Conservation (phyloP, 2,329 filamentous ascomycete species). For the Cercospora nicotianae region DNA sequence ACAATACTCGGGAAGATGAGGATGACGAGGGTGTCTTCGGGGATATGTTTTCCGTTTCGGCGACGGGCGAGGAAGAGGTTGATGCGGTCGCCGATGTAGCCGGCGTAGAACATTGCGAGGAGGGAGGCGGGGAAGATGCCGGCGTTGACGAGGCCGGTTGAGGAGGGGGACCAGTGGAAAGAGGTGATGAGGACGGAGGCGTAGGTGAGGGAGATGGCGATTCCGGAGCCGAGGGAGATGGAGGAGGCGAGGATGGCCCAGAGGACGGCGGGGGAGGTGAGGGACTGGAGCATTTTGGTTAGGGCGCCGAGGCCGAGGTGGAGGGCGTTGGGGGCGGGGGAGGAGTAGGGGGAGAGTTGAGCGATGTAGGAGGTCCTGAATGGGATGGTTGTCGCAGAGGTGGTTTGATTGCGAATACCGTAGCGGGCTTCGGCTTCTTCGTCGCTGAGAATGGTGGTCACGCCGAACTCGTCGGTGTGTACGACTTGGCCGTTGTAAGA, state of each 20-base stretch:
- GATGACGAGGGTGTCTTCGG: conserved; percentile 41
- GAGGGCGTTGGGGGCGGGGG: not conserved
- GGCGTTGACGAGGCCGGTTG: conserved; percentile 31
- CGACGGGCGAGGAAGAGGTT: conserved; percentile 38
- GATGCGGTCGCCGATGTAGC: conserved; percentile 31
- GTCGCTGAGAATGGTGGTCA: conserved; percentile 40
- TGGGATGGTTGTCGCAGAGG: not conserved
- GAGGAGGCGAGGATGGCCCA: conserved; percentile 43
- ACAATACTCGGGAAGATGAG: conserved; percentile 39
- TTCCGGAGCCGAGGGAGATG: conserved; percentile 41
- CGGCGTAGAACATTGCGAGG: conserved; percentile 32
- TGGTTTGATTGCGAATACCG: not conserved
- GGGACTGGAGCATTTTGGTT: conserved; percentile 40
- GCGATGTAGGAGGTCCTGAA: not conserved
- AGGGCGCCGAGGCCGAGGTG: conserved; percentile 15
- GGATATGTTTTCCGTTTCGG: conserved; percentile 37
- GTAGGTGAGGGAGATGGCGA: conserved; percentile 45
- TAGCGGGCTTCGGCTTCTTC: conserved; percentile 30
- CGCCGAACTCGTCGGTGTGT: conserved; percentile 44
- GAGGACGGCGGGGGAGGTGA: conserved; percentile 42
- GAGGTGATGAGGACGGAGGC: conserved; percentile 39
- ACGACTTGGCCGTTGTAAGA: conserved; percentile 40
- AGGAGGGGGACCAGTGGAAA: conserved; percentile 38
- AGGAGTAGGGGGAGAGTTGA: not conserved
- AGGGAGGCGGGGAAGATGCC: conserved; percentile 31